A percentile compares a stretch with the other conserved stretches of the same genome.
Evolutionary conservation across 73 alveolate genomes (phyloP).

Genomic region (Symbiodinium pilosum): DNA sequence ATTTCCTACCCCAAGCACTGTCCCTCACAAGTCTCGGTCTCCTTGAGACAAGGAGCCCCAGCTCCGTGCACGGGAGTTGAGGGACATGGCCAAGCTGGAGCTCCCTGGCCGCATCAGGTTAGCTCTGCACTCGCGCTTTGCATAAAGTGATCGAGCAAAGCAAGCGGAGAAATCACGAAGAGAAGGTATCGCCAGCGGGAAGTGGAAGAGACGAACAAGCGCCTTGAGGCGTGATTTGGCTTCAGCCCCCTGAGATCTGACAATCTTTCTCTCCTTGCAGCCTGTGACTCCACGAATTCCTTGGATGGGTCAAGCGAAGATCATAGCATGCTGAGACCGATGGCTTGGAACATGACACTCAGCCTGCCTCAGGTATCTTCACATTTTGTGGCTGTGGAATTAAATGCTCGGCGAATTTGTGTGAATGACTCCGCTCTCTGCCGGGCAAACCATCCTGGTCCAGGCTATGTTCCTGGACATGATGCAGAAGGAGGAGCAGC

Average conservation of each 20-base stretch:
- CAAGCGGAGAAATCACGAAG: too few relatives aligned
- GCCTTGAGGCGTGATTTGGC: constrained; percentile 24
- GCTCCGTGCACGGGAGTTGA: constrained; percentile 38
- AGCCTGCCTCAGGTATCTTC: not conserved
- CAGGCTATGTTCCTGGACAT: constrained; percentile 70
- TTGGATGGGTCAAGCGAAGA: too few relatives aligned
- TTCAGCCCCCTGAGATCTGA: not conserved
- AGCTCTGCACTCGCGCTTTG: not conserved
- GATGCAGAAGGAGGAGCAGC: constrained; percentile 81
- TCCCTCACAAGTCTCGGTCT: too few relatives aligned
- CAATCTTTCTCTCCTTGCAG: too few relatives aligned
- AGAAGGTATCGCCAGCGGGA: constrained; percentile 49
- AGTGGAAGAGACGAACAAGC: constrained; percentile 60
- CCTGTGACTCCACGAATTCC: too few relatives aligned
- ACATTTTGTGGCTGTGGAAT: not conserved
- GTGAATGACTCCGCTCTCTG: not conserved
- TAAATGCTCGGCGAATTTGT: not conserved
- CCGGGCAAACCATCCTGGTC: too few relatives aligned
- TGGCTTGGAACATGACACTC: not conserved
- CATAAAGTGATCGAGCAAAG: too few relatives aligned
- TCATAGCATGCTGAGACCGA: too few relatives aligned
- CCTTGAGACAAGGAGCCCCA: too few relatives aligned
- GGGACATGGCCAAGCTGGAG: constrained; percentile 75
- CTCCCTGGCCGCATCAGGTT: too few relatives aligned
- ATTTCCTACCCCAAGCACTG: too few relatives aligned